Evolutionary conservation across 441 rosid genomes (phyloP).

Genomic region (Gossypium gossypioides): DNA sequence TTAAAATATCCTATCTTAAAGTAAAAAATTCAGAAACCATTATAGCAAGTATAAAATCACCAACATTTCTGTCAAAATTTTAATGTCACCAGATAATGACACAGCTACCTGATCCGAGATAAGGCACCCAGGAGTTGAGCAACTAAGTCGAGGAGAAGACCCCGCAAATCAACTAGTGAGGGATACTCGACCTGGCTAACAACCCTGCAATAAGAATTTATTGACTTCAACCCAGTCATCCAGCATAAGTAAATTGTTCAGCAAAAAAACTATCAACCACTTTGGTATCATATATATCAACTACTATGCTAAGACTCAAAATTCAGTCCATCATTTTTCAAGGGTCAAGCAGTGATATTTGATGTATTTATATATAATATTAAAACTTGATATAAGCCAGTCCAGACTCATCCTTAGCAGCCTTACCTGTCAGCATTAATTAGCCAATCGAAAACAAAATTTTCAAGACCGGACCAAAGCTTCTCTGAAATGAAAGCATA

Average conservation of each 20-base stretch:
- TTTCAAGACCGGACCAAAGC: slow-evolving; percentile 99
- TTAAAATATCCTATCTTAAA: background rate
- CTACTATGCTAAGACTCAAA: background rate
- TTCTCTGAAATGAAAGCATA: slow-evolving; percentile 56
- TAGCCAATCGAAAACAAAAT: slow-evolving; percentile 96
- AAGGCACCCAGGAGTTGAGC: slow-evolving; percentile 98
- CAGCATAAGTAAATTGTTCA: slow-evolving; percentile 4
- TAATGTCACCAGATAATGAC: slow-evolving; percentile 11
- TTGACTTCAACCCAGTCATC: slow-evolving; percentile 3
- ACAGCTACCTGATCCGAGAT: slow-evolving; percentile 82
- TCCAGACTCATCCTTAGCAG: slow-evolving; percentile 14
- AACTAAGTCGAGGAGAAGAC: slow-evolving; percentile 92
- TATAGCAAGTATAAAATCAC: background rate
- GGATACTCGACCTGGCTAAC: slow-evolving; percentile 99
- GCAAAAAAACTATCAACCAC: background rate
- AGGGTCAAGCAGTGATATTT: slow-evolving; percentile 1
- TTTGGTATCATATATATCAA: background rate
- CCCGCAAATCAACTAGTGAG: slow-evolving; percentile 94
- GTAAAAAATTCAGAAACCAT: background rate
- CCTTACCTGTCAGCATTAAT: slow-evolving; percentile 93
- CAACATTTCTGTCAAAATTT: background rate
- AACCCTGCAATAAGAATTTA: slow-evolving; percentile 49
- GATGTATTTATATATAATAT: background rate
- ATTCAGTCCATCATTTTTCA: background rate
- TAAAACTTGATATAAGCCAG: slow-evolving; percentile 1